These are phyloP conservation scores for Panicum miliaceum DNA, from an alignment of 176 grass and related monocot species.

Conservation along the genomic window DNA sequence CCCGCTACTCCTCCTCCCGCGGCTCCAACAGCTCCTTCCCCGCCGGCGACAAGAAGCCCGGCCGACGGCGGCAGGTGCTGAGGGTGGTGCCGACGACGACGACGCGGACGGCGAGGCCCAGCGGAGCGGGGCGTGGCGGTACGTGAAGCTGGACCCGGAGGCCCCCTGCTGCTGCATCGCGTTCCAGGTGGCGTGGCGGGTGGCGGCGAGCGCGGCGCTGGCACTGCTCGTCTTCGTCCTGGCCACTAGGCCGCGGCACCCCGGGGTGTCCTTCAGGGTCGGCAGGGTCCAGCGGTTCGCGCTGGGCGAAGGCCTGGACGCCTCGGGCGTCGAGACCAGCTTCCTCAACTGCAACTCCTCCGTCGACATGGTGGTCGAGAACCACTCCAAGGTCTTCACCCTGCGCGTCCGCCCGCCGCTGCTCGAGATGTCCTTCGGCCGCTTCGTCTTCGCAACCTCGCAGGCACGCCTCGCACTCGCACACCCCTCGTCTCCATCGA, in stretches of 20 bases:
- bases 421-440: conserved; percentile 66
- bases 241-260: conserved; percentile 60
- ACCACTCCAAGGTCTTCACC: conserved; percentile 83
- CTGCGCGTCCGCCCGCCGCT: conserved; percentile 58
- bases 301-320: conserved; percentile 84
- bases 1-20: conserved; percentile 89
- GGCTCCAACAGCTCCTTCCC: conserved; percentile 90
- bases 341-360: conserved; percentile 88
- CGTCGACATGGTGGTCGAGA: conserved; percentile 74
- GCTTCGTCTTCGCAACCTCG: conserved; percentile 69
- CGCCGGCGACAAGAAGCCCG: conserved; percentile 55
- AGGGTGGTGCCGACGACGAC: conserved; percentile 42
- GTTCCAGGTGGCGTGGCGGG: conserved; percentile 81
- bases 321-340: conserved; percentile 79
- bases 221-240: conserved; percentile 82
- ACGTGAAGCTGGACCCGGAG: conserved; percentile 68
- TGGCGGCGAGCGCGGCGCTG: conserved; percentile 62
- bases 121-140: conserved; percentile 63
- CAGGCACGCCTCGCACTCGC: conserved; percentile 22
- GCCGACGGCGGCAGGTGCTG: conserved; percentile 37
- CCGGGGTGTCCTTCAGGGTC: conserved; percentile 62
- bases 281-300: conserved; percentile 63
- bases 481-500: neutral
- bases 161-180: conserved; percentile 68
- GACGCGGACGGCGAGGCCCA: neutral